Conservation (phyloP, 352 stramenopile genomes). For the Hyaloperonospora brassicae region DNA sequence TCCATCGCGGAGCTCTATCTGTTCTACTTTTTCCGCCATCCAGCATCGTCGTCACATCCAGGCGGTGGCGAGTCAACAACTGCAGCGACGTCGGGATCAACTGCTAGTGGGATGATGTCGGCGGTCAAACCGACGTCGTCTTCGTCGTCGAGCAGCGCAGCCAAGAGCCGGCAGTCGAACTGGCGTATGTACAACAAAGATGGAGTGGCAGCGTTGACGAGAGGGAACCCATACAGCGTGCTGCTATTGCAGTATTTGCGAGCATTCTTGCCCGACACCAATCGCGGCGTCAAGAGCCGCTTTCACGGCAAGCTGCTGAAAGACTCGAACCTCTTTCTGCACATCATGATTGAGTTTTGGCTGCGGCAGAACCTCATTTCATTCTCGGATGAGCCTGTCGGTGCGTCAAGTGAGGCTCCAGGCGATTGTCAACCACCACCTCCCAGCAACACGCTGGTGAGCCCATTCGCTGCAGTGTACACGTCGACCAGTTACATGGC, state of each 20-base stretch:
- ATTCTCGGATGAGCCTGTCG: slow-evolving; percentile 55
- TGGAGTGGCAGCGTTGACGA: slow-evolving; percentile 51
- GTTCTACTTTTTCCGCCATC: slow-evolving; percentile 80
- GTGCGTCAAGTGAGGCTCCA: slow-evolving; percentile 15
- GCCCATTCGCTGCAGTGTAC: slow-evolving; percentile 65
- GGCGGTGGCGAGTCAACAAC: slow-evolving; percentile 20
- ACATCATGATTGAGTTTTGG: slow-evolving; percentile 85
- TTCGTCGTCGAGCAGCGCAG: slow-evolving; percentile 46
- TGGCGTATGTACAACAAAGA: slow-evolving; percentile 71
- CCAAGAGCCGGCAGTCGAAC: slow-evolving; percentile 42
- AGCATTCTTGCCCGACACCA: slow-evolving; percentile 67
- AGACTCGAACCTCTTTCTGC: slow-evolving; percentile 73
- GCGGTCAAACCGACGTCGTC: slow-evolving; percentile 42
- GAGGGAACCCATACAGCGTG: slow-evolving; percentile 79
- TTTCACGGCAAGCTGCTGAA: slow-evolving; percentile 75
- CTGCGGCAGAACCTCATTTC: slow-evolving; percentile 83
- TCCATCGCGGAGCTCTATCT: slow-evolving; percentile 81
- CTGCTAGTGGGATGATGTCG: slow-evolving; percentile 13
- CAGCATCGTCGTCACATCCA: slow-evolving; percentile 59
- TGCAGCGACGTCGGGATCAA: slow-evolving; percentile 4
- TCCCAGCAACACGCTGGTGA: slow-evolving; percentile 33
- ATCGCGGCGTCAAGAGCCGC: slow-evolving; percentile 51
- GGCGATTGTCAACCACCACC: slow-evolving; percentile 14
- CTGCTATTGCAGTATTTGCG: slow-evolving; percentile 75
- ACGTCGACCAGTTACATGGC: slow-evolving; percentile 81